Evolutionary conservation across 345 rosid genomes (phyloP), one percentile per base, ranked within the genome.

Genomic region (Citrus glauca): DNA sequence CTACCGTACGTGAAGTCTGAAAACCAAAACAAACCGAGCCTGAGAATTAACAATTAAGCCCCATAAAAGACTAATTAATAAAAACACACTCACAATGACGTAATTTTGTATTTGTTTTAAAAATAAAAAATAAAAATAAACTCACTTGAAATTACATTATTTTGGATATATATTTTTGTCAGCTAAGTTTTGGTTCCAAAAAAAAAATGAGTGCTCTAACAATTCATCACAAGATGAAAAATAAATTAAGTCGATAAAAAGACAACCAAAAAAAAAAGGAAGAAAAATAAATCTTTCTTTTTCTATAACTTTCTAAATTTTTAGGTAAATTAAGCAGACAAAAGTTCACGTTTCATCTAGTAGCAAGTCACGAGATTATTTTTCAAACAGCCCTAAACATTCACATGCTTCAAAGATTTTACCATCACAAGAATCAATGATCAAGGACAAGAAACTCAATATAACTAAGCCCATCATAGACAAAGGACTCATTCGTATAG

Each of bases 321-420:
- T 9, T 10, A 22, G 59, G 24, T 28, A 48, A 45, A 62, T 74
- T 33, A 8, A 9, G 2, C 62, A 40, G 71, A 48, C 70, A 75
- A 30, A 66, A 48, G 78, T 48, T 75, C 70, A 45, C 67, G 66
- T 65, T 71, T 69, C 62, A 59, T 24, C 17, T 24, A 6, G 67
- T 14, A 69, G 27, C 73, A 0, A 75, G 81, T 77, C 81, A 72
- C 80, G 78, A 61, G 84, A 73, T 48, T 32, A 56, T 14, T 28
- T 81, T 35, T 27, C 20, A 7, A 19, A 17, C 35, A 45, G 38
- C 20, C 22, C 20, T 53, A 16, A 53, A 17, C 22, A 40, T 37
- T 80, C 76, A 71, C 80, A 69, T 71, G 77, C 33, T 65, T 55
- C 69, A 64, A 42, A 59, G 19, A 35, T 75, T 30, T n/a, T 32